Conservation (phyloP, 805 yeast genomes). For the Kurtzmaniella cleridarum region DNA sequence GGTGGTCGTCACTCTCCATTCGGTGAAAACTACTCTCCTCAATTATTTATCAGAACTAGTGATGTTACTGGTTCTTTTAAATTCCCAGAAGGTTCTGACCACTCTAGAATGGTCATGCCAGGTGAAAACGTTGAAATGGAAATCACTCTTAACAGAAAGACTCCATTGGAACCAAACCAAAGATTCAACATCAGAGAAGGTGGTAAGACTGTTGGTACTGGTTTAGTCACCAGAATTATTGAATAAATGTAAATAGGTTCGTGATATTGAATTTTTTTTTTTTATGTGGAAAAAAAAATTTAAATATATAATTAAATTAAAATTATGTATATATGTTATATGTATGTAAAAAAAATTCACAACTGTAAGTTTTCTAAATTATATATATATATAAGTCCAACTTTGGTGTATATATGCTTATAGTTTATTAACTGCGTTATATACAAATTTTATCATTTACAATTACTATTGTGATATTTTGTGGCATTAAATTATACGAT, state of each 20-base stretch:
- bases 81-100: slow-evolving; percentile 74
- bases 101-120: slow-evolving; percentile 87
- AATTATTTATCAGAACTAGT: slow-evolving; percentile 92
- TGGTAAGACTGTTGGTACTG: slow-evolving; percentile 98
- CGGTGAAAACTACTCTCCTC: slow-evolving; percentile 97
- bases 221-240: slow-evolving; percentile 88
- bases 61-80: slow-evolving; percentile 87
- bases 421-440: too few species aligned
- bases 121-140: slow-evolving; percentile 98
- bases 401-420: too few species aligned
- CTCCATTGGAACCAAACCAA: slow-evolving; percentile 93
- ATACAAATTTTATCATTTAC: too few species aligned
- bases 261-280: too few species aligned
- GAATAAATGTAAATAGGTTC: slow-evolving; percentile 41
- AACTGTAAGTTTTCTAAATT: too few species aligned
- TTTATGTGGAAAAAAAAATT: slow-evolving; percentile 4
- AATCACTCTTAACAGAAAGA: slow-evolving; percentile 82
- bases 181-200: slow-evolving; percentile 99
- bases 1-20: slow-evolving; percentile 99
- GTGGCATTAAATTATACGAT: too few species aligned
- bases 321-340: too few species aligned
- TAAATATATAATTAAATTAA: too few species aligned
- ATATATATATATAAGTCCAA: too few species aligned
- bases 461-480: too few species aligned
- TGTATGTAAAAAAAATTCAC: too few species aligned